Evolutionary conservation across 1,284 basidiomycete genomes (phyloP).

Genomic region (Wolfiporia cocos): DNA sequence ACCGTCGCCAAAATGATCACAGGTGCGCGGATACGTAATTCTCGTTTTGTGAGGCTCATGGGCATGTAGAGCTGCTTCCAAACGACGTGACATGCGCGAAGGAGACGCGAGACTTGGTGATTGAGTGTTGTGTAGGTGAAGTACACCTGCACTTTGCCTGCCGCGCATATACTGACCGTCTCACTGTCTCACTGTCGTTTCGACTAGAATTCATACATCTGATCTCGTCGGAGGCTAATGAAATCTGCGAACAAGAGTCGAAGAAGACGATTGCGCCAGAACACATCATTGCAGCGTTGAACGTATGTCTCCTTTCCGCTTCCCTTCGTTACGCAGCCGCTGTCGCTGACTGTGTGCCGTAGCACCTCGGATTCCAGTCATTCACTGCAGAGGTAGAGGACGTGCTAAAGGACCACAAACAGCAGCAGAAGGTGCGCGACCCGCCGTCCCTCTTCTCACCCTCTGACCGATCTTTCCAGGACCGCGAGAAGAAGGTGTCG

Average conservation of each 20-base stretch:
- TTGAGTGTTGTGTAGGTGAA: slow-evolving; percentile 98
- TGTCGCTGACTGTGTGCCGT: slow-evolving; percentile 6
- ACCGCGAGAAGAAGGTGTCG: slow-evolving; percentile 83
- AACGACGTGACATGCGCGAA: slow-evolving; percentile 89
- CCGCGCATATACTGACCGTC: slow-evolving; percentile 11
- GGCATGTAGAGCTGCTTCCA: slow-evolving; percentile 77
- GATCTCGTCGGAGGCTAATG: slow-evolving; percentile 96
- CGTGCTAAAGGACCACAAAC: slow-evolving; percentile 92
- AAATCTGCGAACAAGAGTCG: slow-evolving; percentile 96
- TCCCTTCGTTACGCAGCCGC: background rate
- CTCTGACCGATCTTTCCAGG: slow-evolving; percentile 35
- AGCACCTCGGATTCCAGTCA: slow-evolving; percentile 87
- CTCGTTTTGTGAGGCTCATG: slow-evolving; percentile 1
- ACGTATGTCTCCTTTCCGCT: slow-evolving; percentile 45
- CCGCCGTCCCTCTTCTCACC: slow-evolving; percentile 8
- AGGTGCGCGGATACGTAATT: slow-evolving; percentile 49
- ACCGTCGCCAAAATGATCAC: slow-evolving; percentile 97
- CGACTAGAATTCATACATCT: slow-evolving; percentile 92
- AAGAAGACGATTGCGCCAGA: slow-evolving; percentile 99
- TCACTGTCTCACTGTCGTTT: background rate
- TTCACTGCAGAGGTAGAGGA: slow-evolving; percentile 88
- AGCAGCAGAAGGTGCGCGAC: slow-evolving; percentile 77
- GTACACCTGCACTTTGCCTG: slow-evolving; percentile 5
- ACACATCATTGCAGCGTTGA: slow-evolving; percentile 90
- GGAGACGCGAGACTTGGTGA: slow-evolving; percentile 93